A percentile compares a stretch with the other conserved stretches of the same genome.
phyloP scores from a whole-genome alignment of 2,329 filamentous ascomycete species.

The Teratosphaeria pseudoeucalypti region DNA sequence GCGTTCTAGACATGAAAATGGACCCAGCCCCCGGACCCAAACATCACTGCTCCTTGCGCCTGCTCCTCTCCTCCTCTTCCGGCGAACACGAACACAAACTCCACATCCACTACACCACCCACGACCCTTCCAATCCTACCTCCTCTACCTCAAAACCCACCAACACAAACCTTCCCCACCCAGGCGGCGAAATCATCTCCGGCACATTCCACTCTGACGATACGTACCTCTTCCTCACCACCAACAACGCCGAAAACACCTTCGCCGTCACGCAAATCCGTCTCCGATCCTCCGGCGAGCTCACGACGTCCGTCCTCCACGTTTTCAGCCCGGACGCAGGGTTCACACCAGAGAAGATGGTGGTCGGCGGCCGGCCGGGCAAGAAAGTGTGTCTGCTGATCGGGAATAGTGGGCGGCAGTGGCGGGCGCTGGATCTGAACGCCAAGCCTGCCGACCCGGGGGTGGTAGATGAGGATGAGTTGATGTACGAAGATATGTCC shows the following conservation, averaged over 20 bases:
- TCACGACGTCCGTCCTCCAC: conserved; percentile 4
- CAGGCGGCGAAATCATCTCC: background rate
- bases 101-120: background rate
- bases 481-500: background rate
- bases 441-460: background rate
- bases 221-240: background rate
- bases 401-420: conserved; percentile 44
- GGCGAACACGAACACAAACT: background rate
- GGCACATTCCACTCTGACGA: conserved; percentile 3
- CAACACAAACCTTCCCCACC: background rate
- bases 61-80: background rate
- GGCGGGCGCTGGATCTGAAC: conserved; percentile 44
- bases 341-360: conserved; percentile 40
- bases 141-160: background rate
- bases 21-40: background rate
- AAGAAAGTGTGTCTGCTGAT: conserved; percentile 45
- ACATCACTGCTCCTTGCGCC: background rate
- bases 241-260: background rate
- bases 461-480: background rate
- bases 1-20: background rate
- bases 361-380: conserved; percentile 46
- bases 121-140: background rate
- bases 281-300: conserved; percentile 37
- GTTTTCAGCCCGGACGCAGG: conserved; percentile 6
- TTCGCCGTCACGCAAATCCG: conserved; percentile 5